Conservation (phyloP, 2,329 filamentous ascomycete genomes). For the Fusarium miscanthi region DNA sequence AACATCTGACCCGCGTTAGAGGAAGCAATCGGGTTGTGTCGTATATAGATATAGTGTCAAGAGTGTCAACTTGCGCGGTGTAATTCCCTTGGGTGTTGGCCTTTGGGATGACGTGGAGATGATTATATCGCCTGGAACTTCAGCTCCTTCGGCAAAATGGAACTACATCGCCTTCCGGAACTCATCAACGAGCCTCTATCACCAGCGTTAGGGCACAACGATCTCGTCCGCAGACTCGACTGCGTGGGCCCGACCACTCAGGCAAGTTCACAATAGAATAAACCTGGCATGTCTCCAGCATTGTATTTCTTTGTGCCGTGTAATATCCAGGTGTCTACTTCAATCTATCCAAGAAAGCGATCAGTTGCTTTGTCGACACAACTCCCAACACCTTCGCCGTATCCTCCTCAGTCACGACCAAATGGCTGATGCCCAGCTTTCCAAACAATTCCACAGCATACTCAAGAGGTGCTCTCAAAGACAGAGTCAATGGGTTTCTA, state of each 20-base stretch:
- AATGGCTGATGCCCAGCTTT: neutral
- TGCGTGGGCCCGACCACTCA: neutral
- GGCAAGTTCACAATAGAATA: accelerated
- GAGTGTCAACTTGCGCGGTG: conserved; percentile 47
- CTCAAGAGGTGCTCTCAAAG: conserved; percentile 14
- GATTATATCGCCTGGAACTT: conserved; percentile 56
- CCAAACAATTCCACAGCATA: conserved; percentile 23
- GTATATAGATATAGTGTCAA: no score
- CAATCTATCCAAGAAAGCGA: neutral
- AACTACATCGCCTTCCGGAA: conserved; percentile 43
- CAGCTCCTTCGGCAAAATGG: conserved; percentile 54
- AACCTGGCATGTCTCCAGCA: accelerated
- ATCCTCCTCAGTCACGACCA: conserved; percentile 8
- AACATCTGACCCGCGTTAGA: neutral
- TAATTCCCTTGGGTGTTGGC: conserved; percentile 58
- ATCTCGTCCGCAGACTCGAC: no score
- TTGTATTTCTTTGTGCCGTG: no score
- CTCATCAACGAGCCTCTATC: neutral
- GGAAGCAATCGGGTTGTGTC: conserved; percentile 4
- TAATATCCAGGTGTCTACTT: neutral
- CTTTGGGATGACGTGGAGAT: conserved; percentile 51
- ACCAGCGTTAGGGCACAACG: neutral
- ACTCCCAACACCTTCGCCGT: conserved; percentile 17
- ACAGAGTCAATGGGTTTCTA: neutral
- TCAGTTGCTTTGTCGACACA: neutral